Evolutionary conservation across 352 stramenopile species (phyloP), one percentile per base, ranked within the genome.

Genomic region (Pythium insidiosum): DNA sequence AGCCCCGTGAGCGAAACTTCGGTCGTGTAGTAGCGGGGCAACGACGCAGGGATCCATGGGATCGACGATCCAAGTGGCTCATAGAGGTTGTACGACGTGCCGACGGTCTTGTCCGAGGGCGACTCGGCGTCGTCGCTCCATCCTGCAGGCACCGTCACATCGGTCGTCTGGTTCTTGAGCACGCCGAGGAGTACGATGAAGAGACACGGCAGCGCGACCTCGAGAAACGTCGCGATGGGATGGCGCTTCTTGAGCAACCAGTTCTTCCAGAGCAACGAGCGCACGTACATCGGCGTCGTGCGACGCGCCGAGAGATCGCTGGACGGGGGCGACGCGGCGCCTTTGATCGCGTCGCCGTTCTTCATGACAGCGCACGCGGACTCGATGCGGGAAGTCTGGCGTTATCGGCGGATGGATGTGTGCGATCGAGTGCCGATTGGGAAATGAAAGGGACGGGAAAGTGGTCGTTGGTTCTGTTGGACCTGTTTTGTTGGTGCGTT

Each of bases 221-320:
- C 72, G 47, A 80, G 53, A 11, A 71, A 54, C 10, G 68, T 81
- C 19, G 58, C 71, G 10, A 85, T 43, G 2, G 56, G 56, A 21
- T 85, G 72, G 29, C 72, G 70, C 9, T 58, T 52, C 61, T 88
- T 88, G 12, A 85, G 63, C 31, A 66, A 55, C 56, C 60, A 76
- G 43, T 88, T 85, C 53, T 88, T 88, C 65, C 72, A 76, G 24
- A 85, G 52, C 46, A 86, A 41, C 29, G 68, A 63, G n/a, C 54
- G 50, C 29, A 68, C 58, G 45, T 53, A 51, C 43, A 37, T 45
- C 21, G 26, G 19, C 26, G 56, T 64, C 41, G 56, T 56, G 35
- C 56, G 56, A 38, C 40, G 49, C 37, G 40, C 13, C 29, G 56
- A 49, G 2, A 64, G 47, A n/a, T n/a, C n/a, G n/a, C n/a, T n/a